phyloP scores from a whole-genome alignment of 208 protist species.

The Leishmania mexicana region DNA sequence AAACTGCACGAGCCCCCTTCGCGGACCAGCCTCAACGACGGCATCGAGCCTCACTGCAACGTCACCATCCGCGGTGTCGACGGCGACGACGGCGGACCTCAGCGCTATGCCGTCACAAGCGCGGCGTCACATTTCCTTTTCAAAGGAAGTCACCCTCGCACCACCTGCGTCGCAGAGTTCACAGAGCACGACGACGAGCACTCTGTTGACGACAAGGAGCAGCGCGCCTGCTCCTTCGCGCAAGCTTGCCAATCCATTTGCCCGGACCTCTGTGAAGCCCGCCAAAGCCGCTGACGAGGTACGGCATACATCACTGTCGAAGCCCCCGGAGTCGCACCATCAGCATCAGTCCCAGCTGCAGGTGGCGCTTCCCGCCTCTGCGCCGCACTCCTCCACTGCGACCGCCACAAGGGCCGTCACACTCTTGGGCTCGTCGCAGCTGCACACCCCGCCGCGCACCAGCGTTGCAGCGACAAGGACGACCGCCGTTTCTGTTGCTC shows the following conservation, averaged over 20 bases:
- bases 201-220: background rate
- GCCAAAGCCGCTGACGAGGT: background rate
- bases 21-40: background rate
- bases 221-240: background rate
- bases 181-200: background rate
- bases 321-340: background rate
- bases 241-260: slow-evolving; percentile 55
- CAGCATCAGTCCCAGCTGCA: slow-evolving; percentile 10
- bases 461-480: background rate
- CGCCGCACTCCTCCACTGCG: background rate
- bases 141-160: background rate
- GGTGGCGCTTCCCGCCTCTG: background rate
- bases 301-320: background rate
- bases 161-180: background rate
- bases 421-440: slow-evolving; percentile 25
- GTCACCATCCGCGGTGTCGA: slow-evolving; percentile 11
- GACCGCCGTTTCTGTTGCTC: background rate
- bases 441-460: slow-evolving; percentile 24
- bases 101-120: slow-evolving; percentile 2
- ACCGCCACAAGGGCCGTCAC: background rate
- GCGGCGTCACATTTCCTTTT: slow-evolving; percentile 37
- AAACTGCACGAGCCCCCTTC: background rate
- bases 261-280: slow-evolving; percentile 9
- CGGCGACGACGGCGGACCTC: slow-evolving; percentile 14
- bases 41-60: background rate